These are phyloP conservation scores for Cercophora scortea DNA, from an alignment of 495 filamentous ascomycete genomes.

Conservation along the genomic window DNA sequence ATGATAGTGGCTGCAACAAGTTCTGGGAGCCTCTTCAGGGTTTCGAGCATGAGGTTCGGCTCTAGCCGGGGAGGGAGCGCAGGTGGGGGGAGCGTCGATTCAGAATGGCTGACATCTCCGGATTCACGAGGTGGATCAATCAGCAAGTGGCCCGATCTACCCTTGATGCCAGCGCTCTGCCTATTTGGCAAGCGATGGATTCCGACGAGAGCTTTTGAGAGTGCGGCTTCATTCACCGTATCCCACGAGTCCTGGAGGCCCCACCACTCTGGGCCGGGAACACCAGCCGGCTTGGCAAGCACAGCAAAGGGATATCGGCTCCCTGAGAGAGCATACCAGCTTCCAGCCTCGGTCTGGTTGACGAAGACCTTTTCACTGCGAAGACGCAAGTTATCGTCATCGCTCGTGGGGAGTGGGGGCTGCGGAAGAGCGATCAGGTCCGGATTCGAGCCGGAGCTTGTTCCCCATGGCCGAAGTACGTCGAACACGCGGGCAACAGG, in stretches of 20 bases:
- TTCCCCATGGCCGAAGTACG: conserved; percentile 61
- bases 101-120: neutral
- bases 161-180: neutral
- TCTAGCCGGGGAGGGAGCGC: conserved; percentile 11
- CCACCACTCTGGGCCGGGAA: conserved; percentile 53
- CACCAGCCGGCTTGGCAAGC: conserved; percentile 58
- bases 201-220: conserved; percentile 36
- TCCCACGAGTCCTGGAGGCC: conserved; percentile 24
- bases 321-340: conserved; percentile 94
- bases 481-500: conserved; percentile 91
- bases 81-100: neutral
- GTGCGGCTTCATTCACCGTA: conserved; percentile 21
- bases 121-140: conserved; percentile 1
- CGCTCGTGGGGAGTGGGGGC: conserved; percentile 57
- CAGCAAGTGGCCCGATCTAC: neutral
- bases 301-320: conserved; percentile 77
- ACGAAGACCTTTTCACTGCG: conserved; percentile 68
- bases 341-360: conserved; percentile 73
- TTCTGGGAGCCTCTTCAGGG: conserved; percentile 27
- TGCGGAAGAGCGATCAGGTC: conserved; percentile 79
- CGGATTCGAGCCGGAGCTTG: conserved; percentile 47
- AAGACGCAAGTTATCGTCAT: conserved; percentile 48
- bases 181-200: conserved; percentile 34
- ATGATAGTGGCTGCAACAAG: conserved; percentile 27
- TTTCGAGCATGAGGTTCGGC: conserved; percentile 13